Percentiles rank a stretch among this genome's conserved stretches.
Conservation (phyloP, 148 eudicot species). For the Polygonum aviculare region DNA sequence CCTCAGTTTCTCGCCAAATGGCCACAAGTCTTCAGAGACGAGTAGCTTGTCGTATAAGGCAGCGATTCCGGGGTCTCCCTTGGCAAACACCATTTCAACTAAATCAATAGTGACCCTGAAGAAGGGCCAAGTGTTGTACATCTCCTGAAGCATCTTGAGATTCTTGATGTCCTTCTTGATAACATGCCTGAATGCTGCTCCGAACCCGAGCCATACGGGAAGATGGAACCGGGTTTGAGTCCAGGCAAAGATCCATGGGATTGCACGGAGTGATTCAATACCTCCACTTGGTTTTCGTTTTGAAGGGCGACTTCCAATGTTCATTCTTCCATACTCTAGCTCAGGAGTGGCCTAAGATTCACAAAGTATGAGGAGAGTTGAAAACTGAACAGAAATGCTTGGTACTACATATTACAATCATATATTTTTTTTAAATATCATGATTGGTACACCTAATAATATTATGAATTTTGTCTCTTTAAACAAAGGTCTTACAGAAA, state of each 20-base stretch:
- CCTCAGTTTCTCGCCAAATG: conserved; percentile 73
- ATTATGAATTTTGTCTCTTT: too few relatives aligned
- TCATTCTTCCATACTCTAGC: conserved; percentile 90
- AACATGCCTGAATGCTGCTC: conserved; percentile 68
- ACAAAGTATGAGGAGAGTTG: conserved; percentile 3
- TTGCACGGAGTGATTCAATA: conserved; percentile 92
- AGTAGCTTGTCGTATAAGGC: conserved; percentile 80
- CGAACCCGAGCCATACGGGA: conserved; percentile 97
- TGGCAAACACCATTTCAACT: conserved; percentile 96
- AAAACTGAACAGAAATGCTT: neutral
- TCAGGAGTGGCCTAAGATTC: conserved; percentile 81
- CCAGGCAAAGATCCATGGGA: conserved; percentile 99
- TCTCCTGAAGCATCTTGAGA: conserved; percentile 63
- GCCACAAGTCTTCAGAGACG: conserved; percentile 77
- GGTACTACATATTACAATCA: too few relatives aligned
- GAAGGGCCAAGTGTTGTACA: conserved; percentile 99
- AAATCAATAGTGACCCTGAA: conserved; percentile 95
- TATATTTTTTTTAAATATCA: too few relatives aligned
- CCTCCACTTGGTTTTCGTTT: conserved; percentile 98
- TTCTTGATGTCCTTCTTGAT: conserved; percentile 61
- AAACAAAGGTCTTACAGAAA: too few relatives aligned
- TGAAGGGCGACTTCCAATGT: conserved; percentile 96
- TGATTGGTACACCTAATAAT: too few relatives aligned
- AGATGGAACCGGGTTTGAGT: conserved; percentile 97
- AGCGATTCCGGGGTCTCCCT: conserved; percentile 96